These are phyloP conservation scores for Pichia ethanolica DNA, from an alignment of 805 yeast species.

Conservation along the genomic window DNA sequence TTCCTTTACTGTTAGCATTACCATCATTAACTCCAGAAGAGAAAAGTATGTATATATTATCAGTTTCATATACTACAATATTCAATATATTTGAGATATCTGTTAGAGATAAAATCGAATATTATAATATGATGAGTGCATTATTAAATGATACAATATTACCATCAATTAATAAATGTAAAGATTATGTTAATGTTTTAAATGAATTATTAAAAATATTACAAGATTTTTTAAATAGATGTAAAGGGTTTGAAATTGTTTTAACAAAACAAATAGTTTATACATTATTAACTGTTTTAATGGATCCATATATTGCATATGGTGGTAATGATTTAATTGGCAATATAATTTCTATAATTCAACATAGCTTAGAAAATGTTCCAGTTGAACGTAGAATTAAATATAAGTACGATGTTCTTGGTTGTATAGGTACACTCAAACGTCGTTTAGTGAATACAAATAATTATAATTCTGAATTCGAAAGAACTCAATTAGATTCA, in stretches of 20 bases:
- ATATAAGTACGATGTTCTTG: constrained; percentile 22
- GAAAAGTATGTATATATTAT: constrained; percentile 16
- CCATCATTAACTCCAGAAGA: constrained; percentile 24
- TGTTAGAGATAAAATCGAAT: constrained; percentile 4
- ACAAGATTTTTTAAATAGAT: constrained; percentile 8
- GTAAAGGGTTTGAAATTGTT: constrained; percentile 17
- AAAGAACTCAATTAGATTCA: not conserved
- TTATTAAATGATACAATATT: constrained; percentile 21
- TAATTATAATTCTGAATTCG: not conserved
- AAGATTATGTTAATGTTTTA: constrained; percentile 20
- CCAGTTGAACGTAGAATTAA: not conserved
- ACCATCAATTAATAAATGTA: constrained; percentile 21
- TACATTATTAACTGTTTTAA: constrained; percentile 17
- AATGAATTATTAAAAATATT: constrained; percentile 13
- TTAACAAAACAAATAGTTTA: constrained; percentile 17
- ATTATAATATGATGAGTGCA: constrained; percentile 12
- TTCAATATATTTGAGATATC: constrained; percentile 12
- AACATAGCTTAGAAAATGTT: constrained; percentile 1
- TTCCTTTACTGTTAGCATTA: constrained; percentile 23
- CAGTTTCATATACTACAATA: constrained; percentile 18
- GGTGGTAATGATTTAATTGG: constrained; percentile 9
- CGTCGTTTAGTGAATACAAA: constrained; percentile 1
- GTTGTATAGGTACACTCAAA: constrained; percentile 12
- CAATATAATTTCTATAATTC: not conserved
- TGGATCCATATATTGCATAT: constrained; percentile 22